A percentile compares a stretch with the other conserved stretches of the same genome.
Conservation (phyloP, 140 eudicot species). For the Bidens hawaiensis region DNA sequence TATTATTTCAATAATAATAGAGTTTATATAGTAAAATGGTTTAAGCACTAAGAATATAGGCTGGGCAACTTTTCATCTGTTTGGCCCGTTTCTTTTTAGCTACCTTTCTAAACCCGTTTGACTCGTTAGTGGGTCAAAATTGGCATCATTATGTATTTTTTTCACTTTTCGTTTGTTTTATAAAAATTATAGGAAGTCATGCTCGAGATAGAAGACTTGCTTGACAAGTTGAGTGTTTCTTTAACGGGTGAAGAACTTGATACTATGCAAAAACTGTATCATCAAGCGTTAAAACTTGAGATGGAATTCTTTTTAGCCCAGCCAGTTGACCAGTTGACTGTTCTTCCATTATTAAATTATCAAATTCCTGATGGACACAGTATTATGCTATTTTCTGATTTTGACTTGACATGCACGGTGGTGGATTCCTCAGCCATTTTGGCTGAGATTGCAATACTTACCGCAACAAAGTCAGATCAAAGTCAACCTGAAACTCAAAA, state of each 20-base stretch:
- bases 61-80: no score
- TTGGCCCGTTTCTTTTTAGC: not conserved
- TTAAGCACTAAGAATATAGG: no score
- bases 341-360: conserved; percentile 60
- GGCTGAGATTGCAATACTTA: conserved; percentile 72
- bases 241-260: conserved; percentile 82
- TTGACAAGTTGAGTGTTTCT: conserved; percentile 78
- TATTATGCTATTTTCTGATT: conserved; percentile 72
- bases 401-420: conserved; percentile 84
- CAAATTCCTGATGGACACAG: conserved; percentile 38
- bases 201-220: conserved; percentile 65
- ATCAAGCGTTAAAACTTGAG: conserved; percentile 79
- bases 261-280: conserved; percentile 67
- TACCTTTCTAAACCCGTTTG: not conserved
- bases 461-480: conserved; percentile 74
- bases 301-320: conserved; percentile 65
- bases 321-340: conserved; percentile 52
- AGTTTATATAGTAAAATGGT: no score
- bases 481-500: conserved; percentile 23
- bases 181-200: conserved; percentile 42
- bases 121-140: not conserved
- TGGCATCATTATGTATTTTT: no score
- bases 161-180: not conserved
- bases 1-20: no score
- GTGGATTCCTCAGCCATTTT: conserved; percentile 87